Conservation (phyloP, 257 asterid genomes). For the Cinchona pubescens region DNA sequence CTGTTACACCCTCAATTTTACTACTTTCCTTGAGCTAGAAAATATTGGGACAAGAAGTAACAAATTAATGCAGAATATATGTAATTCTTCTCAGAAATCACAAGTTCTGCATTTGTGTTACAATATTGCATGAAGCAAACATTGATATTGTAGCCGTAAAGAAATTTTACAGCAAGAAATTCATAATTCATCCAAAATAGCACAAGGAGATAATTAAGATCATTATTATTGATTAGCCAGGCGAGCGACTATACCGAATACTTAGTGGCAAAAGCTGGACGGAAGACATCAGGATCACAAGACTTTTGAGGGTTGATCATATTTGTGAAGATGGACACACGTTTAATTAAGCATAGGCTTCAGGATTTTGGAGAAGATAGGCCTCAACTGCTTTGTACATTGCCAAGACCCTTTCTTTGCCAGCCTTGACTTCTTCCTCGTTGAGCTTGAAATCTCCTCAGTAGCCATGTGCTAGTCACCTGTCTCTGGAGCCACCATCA, state of each 20-base stretch:
- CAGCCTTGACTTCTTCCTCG: constrained; percentile 33
- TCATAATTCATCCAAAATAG: background rate
- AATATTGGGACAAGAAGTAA: no score
- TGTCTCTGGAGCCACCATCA: constrained; percentile 30
- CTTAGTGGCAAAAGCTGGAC: background rate
- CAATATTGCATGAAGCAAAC: no score
- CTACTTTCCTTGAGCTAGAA: no score
- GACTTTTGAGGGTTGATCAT: no score
- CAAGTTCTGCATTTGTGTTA: no score
- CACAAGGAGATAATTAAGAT: background rate
- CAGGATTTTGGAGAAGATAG: constrained; percentile 28
- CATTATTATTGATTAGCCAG: constrained; percentile 13
- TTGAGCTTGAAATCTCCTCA: constrained; percentile 20
- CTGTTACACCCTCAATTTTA: no score
- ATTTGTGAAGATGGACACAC: no score
- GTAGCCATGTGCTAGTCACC: constrained; percentile 29
- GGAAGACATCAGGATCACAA: background rate
- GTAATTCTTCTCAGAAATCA: no score
- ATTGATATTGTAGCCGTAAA: no score
- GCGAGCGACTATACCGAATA: constrained; percentile 11
- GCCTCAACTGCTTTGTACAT: constrained; percentile 33
- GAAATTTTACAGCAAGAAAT: background rate
- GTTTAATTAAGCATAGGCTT: constrained; percentile 22
- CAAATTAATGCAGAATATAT: no score
- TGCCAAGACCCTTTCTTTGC: constrained; percentile 29